Conservation (phyloP, 768 basidiomycete species). For the Tricholoma hemisulphureum region DNA sequence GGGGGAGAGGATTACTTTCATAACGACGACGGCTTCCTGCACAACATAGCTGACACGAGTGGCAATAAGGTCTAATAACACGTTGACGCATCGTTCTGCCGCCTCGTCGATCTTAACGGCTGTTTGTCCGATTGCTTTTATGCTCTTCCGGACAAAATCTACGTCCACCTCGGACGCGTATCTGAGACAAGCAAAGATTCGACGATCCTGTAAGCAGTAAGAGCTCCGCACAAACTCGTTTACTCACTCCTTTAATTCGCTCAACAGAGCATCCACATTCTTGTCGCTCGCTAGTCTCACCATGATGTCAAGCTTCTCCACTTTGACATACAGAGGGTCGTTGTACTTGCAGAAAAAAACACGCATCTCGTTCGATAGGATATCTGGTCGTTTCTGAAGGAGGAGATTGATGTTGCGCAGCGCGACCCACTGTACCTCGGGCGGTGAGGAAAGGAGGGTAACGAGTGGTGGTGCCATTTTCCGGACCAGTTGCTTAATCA, state of each 20-base stretch:
- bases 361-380: conserved; percentile 94
- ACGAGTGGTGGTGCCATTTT: conserved; percentile 99
- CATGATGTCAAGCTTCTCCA: conserved; percentile 99
- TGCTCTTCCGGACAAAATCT: conserved; percentile 93
- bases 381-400: conserved; percentile 87
- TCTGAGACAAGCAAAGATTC: conserved; percentile 38
- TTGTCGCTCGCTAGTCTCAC: conserved; percentile 85
- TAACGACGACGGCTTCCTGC: conserved; percentile 96
- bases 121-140: conserved; percentile 95
- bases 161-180: conserved; percentile 98
- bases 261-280: conserved; percentile 92
- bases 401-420: conserved; percentile 95
- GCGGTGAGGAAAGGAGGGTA: conserved; percentile 92
- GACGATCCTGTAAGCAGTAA: conserved; percentile 1
- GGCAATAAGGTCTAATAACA: conserved; percentile 87
- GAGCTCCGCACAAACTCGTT: background rate
- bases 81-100: conserved; percentile 93
- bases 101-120: conserved; percentile 93
- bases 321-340: conserved; percentile 97
- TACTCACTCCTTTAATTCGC: conserved; percentile 91
- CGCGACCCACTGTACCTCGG: conserved; percentile 98
- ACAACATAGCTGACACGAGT: conserved; percentile 97
- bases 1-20: conserved; percentile 74
- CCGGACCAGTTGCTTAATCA: conserved; percentile 79
- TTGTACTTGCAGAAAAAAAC: conserved; percentile 99